Evolutionary conservation across 2,329 filamentous ascomycete genomes (phyloP).

Genomic region (Botrytis aclada): DNA sequence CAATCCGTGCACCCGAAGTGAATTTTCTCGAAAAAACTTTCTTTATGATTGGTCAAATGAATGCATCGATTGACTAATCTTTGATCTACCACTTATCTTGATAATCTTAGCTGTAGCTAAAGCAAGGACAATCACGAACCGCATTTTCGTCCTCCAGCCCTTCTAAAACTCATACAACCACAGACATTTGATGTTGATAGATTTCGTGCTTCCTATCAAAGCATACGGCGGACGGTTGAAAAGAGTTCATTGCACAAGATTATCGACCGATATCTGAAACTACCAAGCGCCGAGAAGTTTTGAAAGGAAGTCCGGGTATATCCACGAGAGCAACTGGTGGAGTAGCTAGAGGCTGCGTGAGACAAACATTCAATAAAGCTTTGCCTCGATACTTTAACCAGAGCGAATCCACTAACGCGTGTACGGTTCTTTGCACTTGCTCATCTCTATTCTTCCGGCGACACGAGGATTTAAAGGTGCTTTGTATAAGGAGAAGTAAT

Average conservation of each 20-base stretch:
- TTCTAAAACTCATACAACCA: not conserved
- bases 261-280: not conserved
- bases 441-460: not conserved
- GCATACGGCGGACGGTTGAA: not conserved
- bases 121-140: not conserved
- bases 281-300: not conserved
- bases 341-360: not conserved
- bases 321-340: not conserved
- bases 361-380: not conserved
- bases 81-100: slow-evolving; percentile 4
- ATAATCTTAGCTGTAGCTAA: slow-evolving; percentile 1
- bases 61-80: not conserved
- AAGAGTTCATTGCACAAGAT: not conserved
- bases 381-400: not conserved
- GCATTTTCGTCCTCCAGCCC: not conserved
- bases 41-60: not conserved
- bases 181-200: not conserved
- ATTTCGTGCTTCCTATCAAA: not conserved
- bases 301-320: not conserved
- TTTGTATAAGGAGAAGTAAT: not conserved
- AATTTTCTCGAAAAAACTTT: not conserved
- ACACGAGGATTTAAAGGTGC: not conserved
- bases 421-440: not conserved
- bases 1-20: not conserved
- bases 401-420: not conserved